Evolutionary conservation across 257 asterid genomes (phyloP), one percentile per base, ranked within the genome.

Genomic region (Voacanga thouarsii): DNA sequence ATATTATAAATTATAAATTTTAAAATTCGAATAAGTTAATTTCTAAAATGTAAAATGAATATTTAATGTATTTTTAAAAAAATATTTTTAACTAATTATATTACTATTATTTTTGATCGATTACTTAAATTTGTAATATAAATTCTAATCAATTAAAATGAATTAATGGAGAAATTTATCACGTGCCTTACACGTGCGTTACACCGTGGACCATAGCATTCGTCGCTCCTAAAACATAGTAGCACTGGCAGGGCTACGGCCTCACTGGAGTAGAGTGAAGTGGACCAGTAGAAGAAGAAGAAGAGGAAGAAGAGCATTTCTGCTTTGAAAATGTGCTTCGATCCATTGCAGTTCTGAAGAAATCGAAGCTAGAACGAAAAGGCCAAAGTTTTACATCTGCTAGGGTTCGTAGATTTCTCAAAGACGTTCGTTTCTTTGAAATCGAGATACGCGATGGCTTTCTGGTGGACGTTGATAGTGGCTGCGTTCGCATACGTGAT

Each of bases 381-480:
- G 43, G 44, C 60, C 28, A 16, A 15, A 18, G 7, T 7, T 61
- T 63, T 19, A 21, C 16, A n/a, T 61, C 23, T 6, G 47, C 49
- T 75, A 80, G 83, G 80, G 77, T 61, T 67, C 9, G 16, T 26
- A 16, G 69, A 23, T 64, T 50, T 67, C 63, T 7, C 45, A 14
- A 24, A 26, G 3, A 1, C 0, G 12, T 44, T 43, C 7, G 49
- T 75, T 61, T 33, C 30, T 55, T 76, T 23, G 47, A 37, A 50
- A 12, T 45, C 26, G n/a, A 14, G 21, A 7, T 24, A 37, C 56
- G 33, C 85, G 81, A 96, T 96, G 99, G 94, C 97, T 89, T 93
- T 93, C 84, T 93, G 96, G 99, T 93, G 97, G 98, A 85, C 91
- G 85, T 76, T 93, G 80, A 51, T 89, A 64, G 97, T 93, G 53